Base-by-base conservation (phyloP, 306 rosid genomes). In the Pyrus bretschneideri region DNA sequence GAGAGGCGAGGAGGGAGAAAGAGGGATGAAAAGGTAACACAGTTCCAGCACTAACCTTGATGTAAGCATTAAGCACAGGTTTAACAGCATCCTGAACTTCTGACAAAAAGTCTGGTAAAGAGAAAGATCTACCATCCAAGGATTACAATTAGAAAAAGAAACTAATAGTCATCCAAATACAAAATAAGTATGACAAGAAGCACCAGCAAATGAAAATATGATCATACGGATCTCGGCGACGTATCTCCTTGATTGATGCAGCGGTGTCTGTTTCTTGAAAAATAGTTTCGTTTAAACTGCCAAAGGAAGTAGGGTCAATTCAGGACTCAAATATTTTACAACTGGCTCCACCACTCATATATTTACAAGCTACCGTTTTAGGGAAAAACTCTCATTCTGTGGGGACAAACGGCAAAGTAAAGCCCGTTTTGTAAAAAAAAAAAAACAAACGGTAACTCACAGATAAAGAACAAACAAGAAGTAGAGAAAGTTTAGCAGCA, bases 241-340 rank as follows among this genome's bases (percentile, higher is more conserved):
- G 90, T 82, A 95, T 95, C 88, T 95, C 97, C 90, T 91, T 92
- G 83, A 84, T 59, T 67, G 99, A 81, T 75, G 96, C 74, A 14
- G 99, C 99, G 46, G 96, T 87, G 82, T 92, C 93, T 54, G 99
- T 85, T 86, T 92, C 97, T 88, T 89, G 97, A 79, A 90, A 92
- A 78, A 92, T 81, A 38, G 88, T 83, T 61, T 95, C 97, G 73
- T 95, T 95, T 71, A 95, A 76, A 82, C 99, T 95, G 96, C 65
- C 71, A 76, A 79, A 87, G 23, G 63, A 31, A 75, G 64, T n/a
- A 46, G 0, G 40, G 55, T 18, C 71, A 60, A 44, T 63, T 81
- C 73, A 86, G 77, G 35, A 71, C 65, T 73, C 70, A 74, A 63
- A 44, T 57, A 84, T 51, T 51, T 51, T 15, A 51, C 55, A 51